Base-by-base conservation (phyloP, 2,329 filamentous ascomycete genomes). In the Diaporthe amygdali region DNA sequence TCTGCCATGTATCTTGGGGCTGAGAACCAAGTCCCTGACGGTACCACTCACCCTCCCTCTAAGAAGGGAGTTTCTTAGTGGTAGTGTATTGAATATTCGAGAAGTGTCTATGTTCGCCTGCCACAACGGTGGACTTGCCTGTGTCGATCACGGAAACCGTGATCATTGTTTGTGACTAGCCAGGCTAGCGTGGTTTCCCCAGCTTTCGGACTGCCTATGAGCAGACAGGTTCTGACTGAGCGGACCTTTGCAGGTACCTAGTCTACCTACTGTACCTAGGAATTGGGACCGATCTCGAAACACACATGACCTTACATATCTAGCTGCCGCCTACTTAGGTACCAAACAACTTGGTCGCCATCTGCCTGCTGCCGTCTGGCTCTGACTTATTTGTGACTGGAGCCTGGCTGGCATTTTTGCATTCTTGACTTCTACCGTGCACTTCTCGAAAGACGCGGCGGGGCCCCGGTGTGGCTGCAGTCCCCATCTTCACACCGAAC, bases 181-280 rank as follows among this genome's bases (percentile, higher is more conserved):
- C 56, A 63, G 59, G 59, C 59, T 63, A 64, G 59, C 44, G 59
- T 47, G 44, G 14, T 49, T 64, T 64, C 59, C 59, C 59, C 59
- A 64, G 59, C 59, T 64, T 64, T 49, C 59, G 4, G 27, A 17
- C 56, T 32, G 27, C 56, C 56, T 63, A 34, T 46, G 41, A 34
- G 56, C 56, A 47, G 17, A 44, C 39, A n/a, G 25, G 5, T 25
- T n/a, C 55, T n/a, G 15, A 6, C 27, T 63, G 59, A 47, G 59
- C 59, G 59, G 59, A 49, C 59, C 41, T 47, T 37, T n/a, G 59
- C 30, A 49, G 44, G 32, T 47, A 64, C 20, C 44, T 25, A 27
- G 32, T 14, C 47, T 20, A 30, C 56, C 59, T 47, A 12, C 44
- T n/a, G n/a, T n/a, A n/a, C n/a, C n/a, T n/a, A n/a, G 20, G 41